These are phyloP conservation scores for Omphalea diandra DNA, from an alignment of 441 rosid species.

Conservation along the genomic window DNA sequence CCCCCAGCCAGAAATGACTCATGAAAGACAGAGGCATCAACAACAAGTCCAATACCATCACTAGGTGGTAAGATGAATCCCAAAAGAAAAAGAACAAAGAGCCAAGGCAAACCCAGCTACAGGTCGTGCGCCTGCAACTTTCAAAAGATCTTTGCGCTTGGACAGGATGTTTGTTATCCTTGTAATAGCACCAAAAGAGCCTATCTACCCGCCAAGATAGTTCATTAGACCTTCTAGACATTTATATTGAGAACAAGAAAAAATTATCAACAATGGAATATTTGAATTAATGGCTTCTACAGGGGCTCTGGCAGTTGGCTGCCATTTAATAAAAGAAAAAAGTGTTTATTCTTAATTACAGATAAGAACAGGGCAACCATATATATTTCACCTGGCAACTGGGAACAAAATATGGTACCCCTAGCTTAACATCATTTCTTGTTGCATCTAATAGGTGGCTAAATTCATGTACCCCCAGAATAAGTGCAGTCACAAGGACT, in stretches of 20 bases:
- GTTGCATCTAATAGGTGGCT: slow-evolving; percentile 71
- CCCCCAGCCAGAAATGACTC: slow-evolving; percentile 85
- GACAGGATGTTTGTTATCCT: slow-evolving; percentile 74
- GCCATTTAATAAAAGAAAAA: not conserved
- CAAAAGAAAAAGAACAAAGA: slow-evolving; percentile 59
- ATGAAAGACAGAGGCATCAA: slow-evolving; percentile 58
- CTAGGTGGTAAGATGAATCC: slow-evolving; percentile 84
- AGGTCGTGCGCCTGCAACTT: slow-evolving; percentile 93
- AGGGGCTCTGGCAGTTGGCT: not conserved
- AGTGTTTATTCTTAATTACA: not conserved
- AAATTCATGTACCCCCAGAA: slow-evolving; percentile 80
- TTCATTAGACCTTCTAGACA: slow-evolving; percentile 31
- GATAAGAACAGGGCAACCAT: slow-evolving; percentile 16
- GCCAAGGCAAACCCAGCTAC: slow-evolving; percentile 88
- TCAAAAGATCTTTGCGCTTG: slow-evolving; percentile 86
- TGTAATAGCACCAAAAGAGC: slow-evolving; percentile 95
- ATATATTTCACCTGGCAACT: slow-evolving; percentile 84
- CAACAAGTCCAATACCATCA: slow-evolving; percentile 77
- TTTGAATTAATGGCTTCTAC: not conserved
- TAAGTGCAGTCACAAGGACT: slow-evolving; percentile 75
- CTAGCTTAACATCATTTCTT: slow-evolving; percentile 64
- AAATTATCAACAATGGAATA: slow-evolving; percentile 13
- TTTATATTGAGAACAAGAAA: not conserved
- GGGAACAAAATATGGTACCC: slow-evolving; percentile 91
- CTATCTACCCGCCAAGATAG: slow-evolving; percentile 81